A percentile compares a stretch with the other conserved stretches of the same genome.
phyloP scores from a whole-genome alignment of 2,329 filamentous ascomycete genomes.

The Paracoccidioides brasiliensis region DNA sequence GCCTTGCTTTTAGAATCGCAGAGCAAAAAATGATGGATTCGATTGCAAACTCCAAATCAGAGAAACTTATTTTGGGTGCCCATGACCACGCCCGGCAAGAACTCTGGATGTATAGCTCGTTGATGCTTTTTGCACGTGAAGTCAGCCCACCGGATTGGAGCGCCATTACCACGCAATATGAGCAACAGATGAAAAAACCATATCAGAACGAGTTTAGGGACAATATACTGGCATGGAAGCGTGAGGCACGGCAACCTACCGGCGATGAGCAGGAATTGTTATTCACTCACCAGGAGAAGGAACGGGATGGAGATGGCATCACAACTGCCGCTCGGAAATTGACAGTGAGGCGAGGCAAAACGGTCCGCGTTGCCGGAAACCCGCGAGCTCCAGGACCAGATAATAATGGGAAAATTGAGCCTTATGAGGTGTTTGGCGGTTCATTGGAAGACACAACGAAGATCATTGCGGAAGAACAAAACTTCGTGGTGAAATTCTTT shows the following conservation, averaged over 20 bases:
- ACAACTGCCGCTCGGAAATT: conserved; percentile 71
- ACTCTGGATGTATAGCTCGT: conserved; percentile 76
- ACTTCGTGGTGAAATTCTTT: conserved; percentile 95
- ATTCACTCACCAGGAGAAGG: conserved; percentile 85
- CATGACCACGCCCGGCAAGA: conserved; percentile 59
- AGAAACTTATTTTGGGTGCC: conserved; percentile 55
- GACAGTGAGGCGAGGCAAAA: conserved; percentile 89
- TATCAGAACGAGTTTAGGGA: conserved; percentile 76
- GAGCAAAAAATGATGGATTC: conserved; percentile 56
- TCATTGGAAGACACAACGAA: conserved; percentile 71
- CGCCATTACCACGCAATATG: conserved; percentile 64
- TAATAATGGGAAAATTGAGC: conserved; percentile 52
- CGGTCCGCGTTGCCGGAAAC: conserved; percentile 36
- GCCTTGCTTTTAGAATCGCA: conserved; percentile 63
- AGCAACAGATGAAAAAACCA: conserved; percentile 58
- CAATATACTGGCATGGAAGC: conserved; percentile 66
- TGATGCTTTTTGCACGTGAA: conserved; percentile 80
- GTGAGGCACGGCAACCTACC: conserved; percentile 58
- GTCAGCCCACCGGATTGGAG: conserved; percentile 74
- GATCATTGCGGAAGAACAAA: conserved; percentile 84
- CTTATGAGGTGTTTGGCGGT: conserved; percentile 69
- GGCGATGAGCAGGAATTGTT: conserved; percentile 71
- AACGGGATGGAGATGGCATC: conserved; percentile 52
- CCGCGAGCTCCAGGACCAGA: conserved; percentile 41
- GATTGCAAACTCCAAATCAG: conserved; percentile 34